Conservation (phyloP, 2,329 filamentous ascomycete species). For the Herpotrichia juniperi region DNA sequence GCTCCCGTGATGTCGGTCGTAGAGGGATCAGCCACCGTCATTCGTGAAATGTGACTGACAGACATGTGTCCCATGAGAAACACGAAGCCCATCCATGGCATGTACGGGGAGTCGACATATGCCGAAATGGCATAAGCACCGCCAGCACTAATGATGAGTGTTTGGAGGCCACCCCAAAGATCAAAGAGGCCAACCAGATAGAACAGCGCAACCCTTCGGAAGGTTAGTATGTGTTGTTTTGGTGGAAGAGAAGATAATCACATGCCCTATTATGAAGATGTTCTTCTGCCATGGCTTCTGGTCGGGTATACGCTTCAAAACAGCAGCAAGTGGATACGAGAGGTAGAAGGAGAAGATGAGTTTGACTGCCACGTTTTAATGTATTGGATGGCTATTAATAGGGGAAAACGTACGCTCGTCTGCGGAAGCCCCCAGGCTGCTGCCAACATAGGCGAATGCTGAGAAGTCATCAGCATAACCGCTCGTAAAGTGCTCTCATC, state of each 20-base stretch:
- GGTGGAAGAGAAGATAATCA: constrained; percentile 2
- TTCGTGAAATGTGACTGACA: constrained; percentile 82
- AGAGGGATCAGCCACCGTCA: constrained; percentile 69
- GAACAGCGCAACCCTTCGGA: constrained; percentile 74
- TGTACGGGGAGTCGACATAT: constrained; percentile 84
- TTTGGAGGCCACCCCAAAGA: constrained; percentile 83
- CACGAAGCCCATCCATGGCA: constrained; percentile 96
- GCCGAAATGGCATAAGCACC: constrained; percentile 84
- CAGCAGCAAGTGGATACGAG: constrained; percentile 87
- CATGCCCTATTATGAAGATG: constrained; percentile 78
- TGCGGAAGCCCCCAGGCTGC: constrained; percentile 64
- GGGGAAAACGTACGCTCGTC: constrained; percentile 64
- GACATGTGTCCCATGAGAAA: constrained; percentile 98
- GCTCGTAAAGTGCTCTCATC: background rate
- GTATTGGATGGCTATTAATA: background rate
- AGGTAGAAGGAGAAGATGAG: constrained; percentile 88
- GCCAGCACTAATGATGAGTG: constrained; percentile 77
- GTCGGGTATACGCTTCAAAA: constrained; percentile 91
- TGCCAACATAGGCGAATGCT: constrained; percentile 68
- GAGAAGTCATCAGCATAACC: constrained; percentile 8
- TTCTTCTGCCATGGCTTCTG: constrained; percentile 84
- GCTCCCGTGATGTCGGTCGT: constrained; percentile 85
- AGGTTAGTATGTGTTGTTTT: background rate
- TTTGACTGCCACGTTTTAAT: constrained; percentile 70
- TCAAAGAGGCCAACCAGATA: constrained; percentile 94